Evolutionary conservation across 441 rosid genomes (phyloP), one percentile per base, ranked within the genome.

Genomic region (Corymbia calophylla): DNA sequence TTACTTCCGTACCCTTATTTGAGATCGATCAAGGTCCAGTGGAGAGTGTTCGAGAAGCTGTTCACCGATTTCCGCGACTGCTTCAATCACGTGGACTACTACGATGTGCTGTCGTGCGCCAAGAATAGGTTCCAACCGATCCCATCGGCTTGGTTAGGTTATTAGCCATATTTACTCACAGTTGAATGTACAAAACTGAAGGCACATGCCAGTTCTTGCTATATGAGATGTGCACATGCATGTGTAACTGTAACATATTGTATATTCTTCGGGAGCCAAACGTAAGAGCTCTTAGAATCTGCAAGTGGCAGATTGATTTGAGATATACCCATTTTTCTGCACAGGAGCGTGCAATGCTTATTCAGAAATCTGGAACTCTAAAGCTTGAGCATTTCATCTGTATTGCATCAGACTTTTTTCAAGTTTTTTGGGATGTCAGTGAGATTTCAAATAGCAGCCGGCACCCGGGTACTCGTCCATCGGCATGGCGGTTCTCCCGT

Each of bases 21-120:
- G 73, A 95, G 93, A 93, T 96, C 98, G 48, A 90, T 92, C n/a
- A 91, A 95, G 91, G 95, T 97, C 9, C 97, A 95, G 64, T 95
- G 99, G 97, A 94, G 93, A 91, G 95, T 97, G 91, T 95, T 96
- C 23, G 98, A 96, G 88, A 97, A 91, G 95, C 95, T 97, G 48
- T 95, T 97, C 93, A 95, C 96, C 1, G 99, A 97, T 93, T 97
- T 96, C 88, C 95, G 98, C 1, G 99, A 97, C 89, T 95, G 98
- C 93, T 93, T 95, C 90, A 91, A 89, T 88, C 92, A 90, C 56
- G 92, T 93, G 54, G 98, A 97, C 89, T 96, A 96, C 91, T 95
- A 89, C 31, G 98, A 96, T 86, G 90, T 95, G 5, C 87, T 96
- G 91, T 94, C 94, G 13, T 93, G 93, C 56, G 98, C 98, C 77